Evolutionary conservation across 805 yeast species (phyloP), one percentile per base, ranked within the genome.

Genomic region (Candida lessepsii): DNA sequence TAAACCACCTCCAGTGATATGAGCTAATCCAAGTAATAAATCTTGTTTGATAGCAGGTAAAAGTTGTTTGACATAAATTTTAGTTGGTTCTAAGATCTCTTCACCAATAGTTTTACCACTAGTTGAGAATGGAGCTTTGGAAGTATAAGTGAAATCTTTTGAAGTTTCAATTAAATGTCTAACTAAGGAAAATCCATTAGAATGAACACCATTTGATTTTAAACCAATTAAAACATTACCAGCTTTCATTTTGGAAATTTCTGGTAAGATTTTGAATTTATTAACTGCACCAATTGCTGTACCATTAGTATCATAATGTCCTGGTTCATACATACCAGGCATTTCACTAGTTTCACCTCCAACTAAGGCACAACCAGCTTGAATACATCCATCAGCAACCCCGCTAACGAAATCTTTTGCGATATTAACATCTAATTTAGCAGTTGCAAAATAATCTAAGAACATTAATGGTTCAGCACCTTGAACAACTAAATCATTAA

Each of bases 281-380:
- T 77, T 69, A 4, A 93, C 97, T 10, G 99, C 99, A 56, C 99
- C 99, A 31, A 93, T 90, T 39, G 97, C 95, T 26, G 99, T 95
- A 65, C 99, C 99, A 58, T 91, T 93, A 45, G 96, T 90, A 65
- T 93, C 99, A 60, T 93, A 93, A 66, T 93, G 98, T 24, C 95
- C 95, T 41, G 81, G 88, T 44, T 83, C 86, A 57, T 93, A 93
- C 86, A 93, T 87, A 50, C 99, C 99, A 19, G 99, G 99, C 99
- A 93, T 93, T 73, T 93, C 99, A 40, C 96, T 85, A 27, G 99
- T 93, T 67, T 93, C 99, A 50, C 99, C 99, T 41, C 99, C 99
- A 39, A 93, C 96, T 43, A 93, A 74, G 5, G 99, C 99, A 75
- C 99, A 91, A 9, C 96, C 96, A 24, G 98, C 86, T 50, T 80